Base-by-base conservation (phyloP, 2,329 filamentous ascomycete species). In the Aspergillus neoniger region DNA sequence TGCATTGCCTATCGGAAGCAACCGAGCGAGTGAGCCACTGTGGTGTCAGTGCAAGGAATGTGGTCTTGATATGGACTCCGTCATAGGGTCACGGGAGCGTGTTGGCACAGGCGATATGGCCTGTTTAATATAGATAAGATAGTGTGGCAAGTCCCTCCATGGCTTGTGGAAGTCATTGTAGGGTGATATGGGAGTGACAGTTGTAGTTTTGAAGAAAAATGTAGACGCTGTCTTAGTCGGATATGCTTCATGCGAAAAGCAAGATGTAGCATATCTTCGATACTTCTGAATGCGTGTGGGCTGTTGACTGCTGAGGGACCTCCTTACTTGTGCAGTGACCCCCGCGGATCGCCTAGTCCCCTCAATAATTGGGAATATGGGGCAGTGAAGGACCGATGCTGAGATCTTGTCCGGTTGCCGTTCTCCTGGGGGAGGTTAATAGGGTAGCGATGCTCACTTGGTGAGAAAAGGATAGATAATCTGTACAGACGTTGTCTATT, bases 311-410 rank as follows among this genome's bases (percentile, higher is more conserved):
- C 19, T 8, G 9, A 49, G 28, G 14, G 19, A 44, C 47, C 47
- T 50, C 47, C 47, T 50, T 50, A 50, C 47, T 44, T 19, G 47
- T 50, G 47, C 47, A 30, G 47, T 50, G 23, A 30, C 47, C 47
- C 47, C 47, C 47, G 47, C 47, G 47, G 47, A 50, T 50, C 47
- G 47, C 47, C 23, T 50, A 50, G 47, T 50, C 47, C 47, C 47
- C 47, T 50, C 47, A 50, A 50, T 50, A 30, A 50, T 50, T 50
- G 47, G 23, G 47, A 50, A 50, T 50, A 50, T 30, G 47, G 47
- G 47, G 47, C 47, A 17, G 47, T 32, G 47, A 50, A 50, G 25
- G 23, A 36, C 32, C 12, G 32, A 14, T 30, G 17, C 47, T 12
- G 10, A 28, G 25, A 30, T 30, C 47, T 28, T 17, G 47, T 17